Base-by-base conservation (phyloP, 345 rosid genomes). In the Jatropha curcas region DNA sequence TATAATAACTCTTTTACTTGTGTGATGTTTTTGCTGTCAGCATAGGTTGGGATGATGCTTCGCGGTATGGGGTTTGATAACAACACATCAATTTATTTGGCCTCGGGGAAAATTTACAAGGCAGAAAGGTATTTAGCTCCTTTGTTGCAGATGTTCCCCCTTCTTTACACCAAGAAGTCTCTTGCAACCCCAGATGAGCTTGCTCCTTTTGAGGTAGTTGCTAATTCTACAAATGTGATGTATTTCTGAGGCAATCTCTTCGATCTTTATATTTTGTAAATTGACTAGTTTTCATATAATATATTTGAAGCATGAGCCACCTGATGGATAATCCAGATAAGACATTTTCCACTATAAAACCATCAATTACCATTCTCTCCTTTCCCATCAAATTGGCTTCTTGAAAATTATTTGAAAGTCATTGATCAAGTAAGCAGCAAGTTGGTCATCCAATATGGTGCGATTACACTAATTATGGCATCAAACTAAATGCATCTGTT, bases 31-130 rank as follows among this genome's bases (percentile, higher is more conserved):
- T 83, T 80, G 65, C 68, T 68, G 93, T 89, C 83, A 86, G 83
- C 80, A 81, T 85, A 94, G 99, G 98, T 95, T 8, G 98, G 98
- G 73, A 81, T 95, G 92, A 86, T 95, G 91, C 88, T 95, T 43
- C 90, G 92, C 53, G 98, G 97, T 76, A 95, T 95, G 98, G 99
- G 99, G 82, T 95, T 95, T 70, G 93, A 83, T 81, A 92, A 88
- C 78, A 86, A 76, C 63, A 95, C 94, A 39, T 84, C 97, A 17
- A 88, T 92, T 78, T 92, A 86, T 82, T 77, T 92, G 75, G 99
- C 99, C 71, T 90, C 97, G 0, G 99, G 99, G 50, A 77, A 75
- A 76, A 82, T 95, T 70, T 90, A 92, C 83, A 84, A 79, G 52
- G 88, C 89, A 41, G 90, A 89, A 70, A 85, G 76, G 64, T 80